These are phyloP conservation scores for Pythium guiyangense DNA, from an alignment of 352 stramenopile genomes.

Conservation along the genomic window DNA sequence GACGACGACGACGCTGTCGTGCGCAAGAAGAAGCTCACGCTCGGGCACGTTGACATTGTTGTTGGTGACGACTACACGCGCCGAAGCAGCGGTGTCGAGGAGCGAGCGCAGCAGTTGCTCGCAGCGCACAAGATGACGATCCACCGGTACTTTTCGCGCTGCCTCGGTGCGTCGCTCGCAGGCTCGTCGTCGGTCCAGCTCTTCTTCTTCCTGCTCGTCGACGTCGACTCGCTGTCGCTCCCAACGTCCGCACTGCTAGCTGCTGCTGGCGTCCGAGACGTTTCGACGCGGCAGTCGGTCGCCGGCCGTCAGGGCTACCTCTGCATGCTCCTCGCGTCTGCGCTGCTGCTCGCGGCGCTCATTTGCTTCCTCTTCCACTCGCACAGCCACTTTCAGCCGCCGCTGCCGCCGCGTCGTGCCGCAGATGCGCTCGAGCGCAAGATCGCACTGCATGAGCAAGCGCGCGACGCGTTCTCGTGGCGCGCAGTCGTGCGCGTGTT, in stretches of 20 bases:
- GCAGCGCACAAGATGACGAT: slow-evolving; percentile 7
- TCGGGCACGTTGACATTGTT: too few relatives aligned
- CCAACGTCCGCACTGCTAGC: neutral
- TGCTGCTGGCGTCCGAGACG: neutral
- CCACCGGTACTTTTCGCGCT: slow-evolving; percentile 28
- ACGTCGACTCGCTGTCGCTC: slow-evolving; percentile 17
- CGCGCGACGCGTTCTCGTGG: slow-evolving; percentile 13
- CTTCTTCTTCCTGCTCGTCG: slow-evolving; percentile 50
- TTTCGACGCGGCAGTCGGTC: slow-evolving; percentile 1
- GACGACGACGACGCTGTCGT: neutral
- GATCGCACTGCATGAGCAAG: slow-evolving; percentile 23
- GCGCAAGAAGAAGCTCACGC: too few relatives aligned
- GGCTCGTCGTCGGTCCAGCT: slow-evolving; percentile 44
- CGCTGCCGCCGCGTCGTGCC: neutral
- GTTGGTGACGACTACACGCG: neutral
- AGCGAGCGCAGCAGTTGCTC: neutral
- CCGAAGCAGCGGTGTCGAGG: neutral
- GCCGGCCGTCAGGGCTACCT: slow-evolving; percentile 18
- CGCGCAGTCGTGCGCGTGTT: slow-evolving; percentile 19
- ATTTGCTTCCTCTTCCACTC: slow-evolving; percentile 47
- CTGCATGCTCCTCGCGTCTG: slow-evolving; percentile 34
- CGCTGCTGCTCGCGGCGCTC: slow-evolving; percentile 30
- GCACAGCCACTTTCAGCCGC: slow-evolving; percentile 18
- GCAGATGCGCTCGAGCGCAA: slow-evolving; percentile 27
- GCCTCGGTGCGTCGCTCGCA: slow-evolving; percentile 33